Base-by-base conservation (phyloP, 495 filamentous ascomycete species). In the Tuber microsphaerosporum region DNA sequence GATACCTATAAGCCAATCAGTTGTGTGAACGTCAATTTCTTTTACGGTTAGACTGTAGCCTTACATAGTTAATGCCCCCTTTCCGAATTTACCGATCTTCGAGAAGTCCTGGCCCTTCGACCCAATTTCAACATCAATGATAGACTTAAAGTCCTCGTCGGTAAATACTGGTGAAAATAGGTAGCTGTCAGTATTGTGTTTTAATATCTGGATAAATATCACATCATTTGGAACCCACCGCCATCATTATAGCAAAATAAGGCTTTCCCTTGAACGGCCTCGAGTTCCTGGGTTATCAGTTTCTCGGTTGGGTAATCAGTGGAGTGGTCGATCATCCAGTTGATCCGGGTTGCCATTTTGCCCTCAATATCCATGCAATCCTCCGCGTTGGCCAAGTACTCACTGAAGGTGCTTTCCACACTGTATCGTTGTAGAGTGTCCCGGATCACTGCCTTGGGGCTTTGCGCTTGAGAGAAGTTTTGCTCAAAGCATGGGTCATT, bases 341-440 rank as follows among this genome's bases (percentile, higher is more conserved):
- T 77, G 45, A 86, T 81, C 46, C 76, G 71, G 19, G 81, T 81
- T 2, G 85, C 83, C 22, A 75, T 74, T 61, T 31, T 61, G 0
- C 51, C 51, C 51, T 2, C 51, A 5, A 14, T 9, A 16, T 31
- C 51, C 43, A 73, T 51, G 46, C 79, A 78, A 69, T 86, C 85
- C 70, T 86, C 85, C 5, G 85, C 85, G 75, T 86, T 86, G 20
- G 85, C 85, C 20, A 86, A 79, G 75, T 85, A 86, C 73, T 86
- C 85, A 26, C 80, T 83, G 72, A 86, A 86, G 17, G 85, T 86
- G 19, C 77, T 76, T 61, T 81, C 81, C 20, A 84, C 75, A 5
- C 78, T 75, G 70, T 86, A 86, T 39, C 85, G 84, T 56, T 76
- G 76, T 20, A 86, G 70, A 19, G 85, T 85, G 73, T 86, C 85